Conservation (phyloP, 768 basidiomycete genomes). For the Mycena maculata region DNA sequence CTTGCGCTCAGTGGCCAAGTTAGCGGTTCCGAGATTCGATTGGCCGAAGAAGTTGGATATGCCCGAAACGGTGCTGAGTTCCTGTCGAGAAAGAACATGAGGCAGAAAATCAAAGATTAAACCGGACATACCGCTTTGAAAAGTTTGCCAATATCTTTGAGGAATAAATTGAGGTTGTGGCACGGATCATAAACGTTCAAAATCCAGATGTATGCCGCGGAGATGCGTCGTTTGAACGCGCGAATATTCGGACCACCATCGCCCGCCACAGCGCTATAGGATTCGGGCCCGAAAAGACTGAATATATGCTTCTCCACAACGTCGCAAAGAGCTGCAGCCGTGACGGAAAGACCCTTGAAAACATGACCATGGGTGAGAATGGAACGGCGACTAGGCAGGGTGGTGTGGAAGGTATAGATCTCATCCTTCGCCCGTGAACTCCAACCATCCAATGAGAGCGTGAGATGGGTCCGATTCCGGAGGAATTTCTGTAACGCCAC, state of each 20-base stretch:
- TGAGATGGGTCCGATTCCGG: neutral
- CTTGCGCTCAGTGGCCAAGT: conserved; percentile 37
- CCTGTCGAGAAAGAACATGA: conserved; percentile 29
- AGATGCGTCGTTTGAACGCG: conserved; percentile 30
- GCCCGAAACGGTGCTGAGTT: conserved; percentile 35
- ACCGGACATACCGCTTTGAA: conserved; percentile 38
- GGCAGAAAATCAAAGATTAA: neutral
- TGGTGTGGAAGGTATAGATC: conserved; percentile 43
- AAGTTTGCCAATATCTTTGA: conserved; percentile 45
- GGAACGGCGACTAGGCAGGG: conserved; percentile 38
- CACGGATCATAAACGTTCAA: conserved; percentile 46
- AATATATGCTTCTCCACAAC: conserved; percentile 23
- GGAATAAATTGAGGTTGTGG: conserved; percentile 43
- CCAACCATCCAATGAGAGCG: conserved; percentile 22
- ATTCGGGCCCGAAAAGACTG: neutral
- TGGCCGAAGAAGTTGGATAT: conserved; percentile 44
- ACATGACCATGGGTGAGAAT: conserved; percentile 41
- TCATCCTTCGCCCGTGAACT: conserved; percentile 35
- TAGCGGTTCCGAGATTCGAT: conserved; percentile 42
- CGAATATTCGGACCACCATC: conserved; percentile 45
- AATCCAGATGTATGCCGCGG: conserved; percentile 37
- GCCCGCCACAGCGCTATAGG: conserved; percentile 38
- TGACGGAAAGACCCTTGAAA: conserved; percentile 41
- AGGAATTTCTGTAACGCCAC: conserved; percentile 5
- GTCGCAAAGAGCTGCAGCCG: conserved; percentile 33